Percentiles rank a stretch among this genome's conserved stretches.
These are phyloP conservation scores for Kodamaea derodonti DNA, from an alignment of 1,139 yeast genomes.

Conservation along the genomic window DNA sequence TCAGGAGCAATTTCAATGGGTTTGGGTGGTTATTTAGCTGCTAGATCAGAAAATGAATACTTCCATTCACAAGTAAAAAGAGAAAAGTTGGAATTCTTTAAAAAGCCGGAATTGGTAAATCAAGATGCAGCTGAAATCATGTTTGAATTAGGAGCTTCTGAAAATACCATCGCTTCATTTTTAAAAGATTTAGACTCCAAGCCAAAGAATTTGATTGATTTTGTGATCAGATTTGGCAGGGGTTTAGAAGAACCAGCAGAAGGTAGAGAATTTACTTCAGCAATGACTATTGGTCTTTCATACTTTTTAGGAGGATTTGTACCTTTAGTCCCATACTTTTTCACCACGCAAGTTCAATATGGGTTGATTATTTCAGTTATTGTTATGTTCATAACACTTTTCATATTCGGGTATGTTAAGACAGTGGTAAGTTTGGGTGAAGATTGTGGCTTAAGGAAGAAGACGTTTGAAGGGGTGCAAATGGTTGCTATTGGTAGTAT, in stretches of 20 bases:
- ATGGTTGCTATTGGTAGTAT: conserved; percentile 91
- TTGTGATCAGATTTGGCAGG: conserved; percentile 67
- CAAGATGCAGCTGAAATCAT: conserved; percentile 74
- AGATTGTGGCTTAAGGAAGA: conserved; percentile 59
- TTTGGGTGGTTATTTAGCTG: conserved; percentile 77
- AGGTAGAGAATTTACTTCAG: conserved; percentile 72
- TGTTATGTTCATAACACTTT: conserved; percentile 82
- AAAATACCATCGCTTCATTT: conserved; percentile 60
- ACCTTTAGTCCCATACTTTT: conserved; percentile 78
- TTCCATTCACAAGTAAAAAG: conserved; percentile 65
- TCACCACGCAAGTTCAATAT: conserved; percentile 64
- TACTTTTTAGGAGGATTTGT: conserved; percentile 79
- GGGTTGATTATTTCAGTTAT: conserved; percentile 75
- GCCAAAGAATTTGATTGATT: conserved; percentile 67
- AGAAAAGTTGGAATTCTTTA: conserved; percentile 66
- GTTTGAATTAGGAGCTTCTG: conserved; percentile 66
- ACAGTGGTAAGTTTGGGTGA: conserved; percentile 82
- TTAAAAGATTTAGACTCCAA: conserved; percentile 65
- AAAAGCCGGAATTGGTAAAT: conserved; percentile 54
- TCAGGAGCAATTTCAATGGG: conserved; percentile 88
- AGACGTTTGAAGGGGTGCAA: conserved; percentile 76
- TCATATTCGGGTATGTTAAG: conserved; percentile 82
- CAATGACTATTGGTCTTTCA: conserved; percentile 69
- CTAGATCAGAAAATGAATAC: conserved; percentile 73
- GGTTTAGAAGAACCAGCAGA: conserved; percentile 82